Evolutionary conservation across 352 stramenopile genomes (phyloP).

Genomic region (Globisporangium iwayamae): DNA sequence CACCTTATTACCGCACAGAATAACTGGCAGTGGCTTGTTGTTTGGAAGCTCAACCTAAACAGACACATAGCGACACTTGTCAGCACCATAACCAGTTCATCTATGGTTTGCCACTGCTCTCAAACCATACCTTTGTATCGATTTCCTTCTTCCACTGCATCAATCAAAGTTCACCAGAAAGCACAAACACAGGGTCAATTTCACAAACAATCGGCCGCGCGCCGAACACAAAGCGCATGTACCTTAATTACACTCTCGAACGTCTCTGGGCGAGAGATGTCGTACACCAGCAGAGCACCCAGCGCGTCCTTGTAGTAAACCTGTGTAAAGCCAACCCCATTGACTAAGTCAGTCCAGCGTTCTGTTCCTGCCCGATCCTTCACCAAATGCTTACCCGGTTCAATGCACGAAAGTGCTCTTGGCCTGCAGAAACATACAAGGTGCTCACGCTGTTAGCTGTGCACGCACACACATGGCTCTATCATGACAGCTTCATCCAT

Average conservation of each 20-base stretch:
- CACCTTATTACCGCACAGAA: constrained; percentile 93
- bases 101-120: background rate
- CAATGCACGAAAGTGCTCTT: constrained; percentile 93
- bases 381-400: constrained; percentile 57
- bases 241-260: constrained; percentile 89
- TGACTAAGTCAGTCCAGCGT: background rate
- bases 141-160: constrained; percentile 92
- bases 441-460: background rate
- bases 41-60: constrained; percentile 83
- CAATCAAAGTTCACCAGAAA: background rate
- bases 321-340: constrained; percentile 14
- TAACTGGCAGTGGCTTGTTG: constrained; percentile 86
- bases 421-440: constrained; percentile 27
- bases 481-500: background rate
- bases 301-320: constrained; percentile 94
- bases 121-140: constrained; percentile 75
- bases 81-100: background rate
- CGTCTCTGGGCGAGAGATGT: constrained; percentile 89
- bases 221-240: background rate
- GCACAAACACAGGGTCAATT: background rate
- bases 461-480: background rate
- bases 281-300: constrained; percentile 90
- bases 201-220: background rate
- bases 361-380: background rate
- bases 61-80: background rate